Conservation (phyloP, 1,139 yeast species). For the Blastobotrys persicus region DNA sequence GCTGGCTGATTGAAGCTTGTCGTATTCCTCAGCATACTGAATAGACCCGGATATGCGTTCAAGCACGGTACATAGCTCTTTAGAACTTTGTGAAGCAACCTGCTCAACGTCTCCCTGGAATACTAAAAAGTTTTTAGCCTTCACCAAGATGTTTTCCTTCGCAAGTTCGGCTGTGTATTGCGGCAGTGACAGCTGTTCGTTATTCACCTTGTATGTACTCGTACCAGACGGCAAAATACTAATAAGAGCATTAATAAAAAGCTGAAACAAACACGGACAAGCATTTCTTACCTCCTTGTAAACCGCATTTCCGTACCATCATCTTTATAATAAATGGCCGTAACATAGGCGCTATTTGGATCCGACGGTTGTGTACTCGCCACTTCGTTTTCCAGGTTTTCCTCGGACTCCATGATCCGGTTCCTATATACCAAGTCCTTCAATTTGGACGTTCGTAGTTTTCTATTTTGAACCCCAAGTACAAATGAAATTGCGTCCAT, state of each 20-base stretch:
- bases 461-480: conserved; percentile 75
- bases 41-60: conserved; percentile 84
- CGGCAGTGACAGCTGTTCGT: conserved; percentile 55
- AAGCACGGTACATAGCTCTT: conserved; percentile 66
- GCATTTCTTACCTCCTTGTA: conserved; percentile 29
- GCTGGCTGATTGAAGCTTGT: conserved; percentile 57
- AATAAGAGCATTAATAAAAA: neutral
- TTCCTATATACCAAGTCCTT: conserved; percentile 83
- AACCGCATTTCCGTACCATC: conserved; percentile 39
- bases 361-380: conserved; percentile 31
- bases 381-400: conserved; percentile 27
- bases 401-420: conserved; percentile 38
- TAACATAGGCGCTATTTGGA: conserved; percentile 73
- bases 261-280: neutral
- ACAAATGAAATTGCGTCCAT: conserved; percentile 98
- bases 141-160: conserved; percentile 78
- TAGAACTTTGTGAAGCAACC: conserved; percentile 83
- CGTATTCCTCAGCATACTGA: conserved; percentile 67
- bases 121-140: conserved; percentile 88
- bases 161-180: conserved; percentile 68
- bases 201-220: conserved; percentile 71
- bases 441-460: conserved; percentile 70
- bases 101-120: conserved; percentile 97
- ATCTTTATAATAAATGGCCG: conserved; percentile 68
- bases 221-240: conserved; percentile 44